phyloP scores from a whole-genome alignment of 495 filamentous ascomycete genomes.

The Penicillium antarcticum region DNA sequence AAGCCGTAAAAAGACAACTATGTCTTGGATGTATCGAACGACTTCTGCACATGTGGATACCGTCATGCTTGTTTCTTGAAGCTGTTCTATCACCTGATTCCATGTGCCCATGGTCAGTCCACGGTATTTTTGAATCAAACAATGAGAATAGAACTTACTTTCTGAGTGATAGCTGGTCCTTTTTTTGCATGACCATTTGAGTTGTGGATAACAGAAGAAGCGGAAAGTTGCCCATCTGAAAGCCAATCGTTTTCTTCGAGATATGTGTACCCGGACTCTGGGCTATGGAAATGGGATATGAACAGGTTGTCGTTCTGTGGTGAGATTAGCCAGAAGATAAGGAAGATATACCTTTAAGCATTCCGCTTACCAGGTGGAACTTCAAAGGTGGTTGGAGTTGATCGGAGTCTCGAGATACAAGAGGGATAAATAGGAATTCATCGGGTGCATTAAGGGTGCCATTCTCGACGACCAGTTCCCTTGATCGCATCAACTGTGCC shows the following conservation, averaged over 20 bases:
- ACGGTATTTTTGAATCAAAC: background rate
- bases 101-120: background rate
- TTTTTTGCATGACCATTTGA: constrained; percentile 12
- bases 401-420: constrained; percentile 47
- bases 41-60: constrained; percentile 63
- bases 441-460: constrained; percentile 70
- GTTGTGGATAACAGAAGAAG: constrained; percentile 45
- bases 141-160: constrained; percentile 15
- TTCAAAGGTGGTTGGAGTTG: constrained; percentile 34
- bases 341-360: no score
- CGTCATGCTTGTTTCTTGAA: constrained; percentile 33
- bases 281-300: constrained; percentile 81
- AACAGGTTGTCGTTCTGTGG: constrained; percentile 77
- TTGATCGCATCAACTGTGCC: constrained; percentile 71
- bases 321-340: background rate
- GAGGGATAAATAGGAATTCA: constrained; percentile 75
- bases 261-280: constrained; percentile 67
- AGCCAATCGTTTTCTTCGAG: constrained; percentile 57
- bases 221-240: constrained; percentile 42
- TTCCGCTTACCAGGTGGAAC: constrained; percentile 43
- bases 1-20: constrained; percentile 77
- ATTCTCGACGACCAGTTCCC: constrained; percentile 69
- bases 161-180: constrained; percentile 16
- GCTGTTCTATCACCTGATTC: constrained; percentile 38
- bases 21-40: constrained; percentile 76